Conservation (phyloP, 257 asterid species). For the Jacaranda mimosifolia region DNA sequence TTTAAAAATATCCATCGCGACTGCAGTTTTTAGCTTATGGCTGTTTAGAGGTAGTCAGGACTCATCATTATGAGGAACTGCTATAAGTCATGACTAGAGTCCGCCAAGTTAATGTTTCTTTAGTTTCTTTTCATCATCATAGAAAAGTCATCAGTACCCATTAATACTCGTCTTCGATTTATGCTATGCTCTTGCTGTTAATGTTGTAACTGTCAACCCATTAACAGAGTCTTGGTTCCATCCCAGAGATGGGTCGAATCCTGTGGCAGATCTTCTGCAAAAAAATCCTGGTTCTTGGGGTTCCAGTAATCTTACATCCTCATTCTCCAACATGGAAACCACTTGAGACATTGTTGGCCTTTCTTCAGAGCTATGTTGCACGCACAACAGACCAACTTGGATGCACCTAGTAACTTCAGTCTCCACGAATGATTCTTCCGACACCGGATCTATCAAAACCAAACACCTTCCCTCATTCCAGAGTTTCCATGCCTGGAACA, state of each 20-base stretch:
- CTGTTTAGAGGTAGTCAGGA: conserved; percentile 2
- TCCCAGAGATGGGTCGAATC: not conserved
- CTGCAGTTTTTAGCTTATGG: not conserved
- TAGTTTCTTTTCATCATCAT: not conserved
- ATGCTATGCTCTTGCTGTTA: conserved; percentile 33
- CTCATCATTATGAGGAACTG: not conserved
- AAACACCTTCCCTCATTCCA: conserved; percentile 48
- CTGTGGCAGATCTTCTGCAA: conserved; percentile 5
- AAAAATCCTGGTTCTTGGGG: conserved; percentile 56
- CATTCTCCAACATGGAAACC: conserved; percentile 49
- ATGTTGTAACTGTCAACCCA: conserved; percentile 38
- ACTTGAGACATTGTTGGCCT: conserved; percentile 52
- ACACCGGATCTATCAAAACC: conserved; percentile 42
- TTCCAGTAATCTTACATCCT: conserved; percentile 30
- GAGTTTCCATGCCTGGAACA: conserved; percentile 52
- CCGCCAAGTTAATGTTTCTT: not conserved
- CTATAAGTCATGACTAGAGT: not conserved
- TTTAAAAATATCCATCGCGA: not conserved
- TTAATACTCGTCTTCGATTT: not conserved
- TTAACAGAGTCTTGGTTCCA: conserved; percentile 32
- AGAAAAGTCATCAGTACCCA: not conserved
- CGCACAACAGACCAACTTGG: conserved; percentile 56
- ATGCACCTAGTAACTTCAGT: conserved; percentile 40
- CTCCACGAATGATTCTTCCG: conserved; percentile 30
- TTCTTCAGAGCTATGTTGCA: conserved; percentile 40